Evolutionary conservation across 2,329 filamentous ascomycete species (phyloP).

Genomic region (Xylariaceae sp.): DNA sequence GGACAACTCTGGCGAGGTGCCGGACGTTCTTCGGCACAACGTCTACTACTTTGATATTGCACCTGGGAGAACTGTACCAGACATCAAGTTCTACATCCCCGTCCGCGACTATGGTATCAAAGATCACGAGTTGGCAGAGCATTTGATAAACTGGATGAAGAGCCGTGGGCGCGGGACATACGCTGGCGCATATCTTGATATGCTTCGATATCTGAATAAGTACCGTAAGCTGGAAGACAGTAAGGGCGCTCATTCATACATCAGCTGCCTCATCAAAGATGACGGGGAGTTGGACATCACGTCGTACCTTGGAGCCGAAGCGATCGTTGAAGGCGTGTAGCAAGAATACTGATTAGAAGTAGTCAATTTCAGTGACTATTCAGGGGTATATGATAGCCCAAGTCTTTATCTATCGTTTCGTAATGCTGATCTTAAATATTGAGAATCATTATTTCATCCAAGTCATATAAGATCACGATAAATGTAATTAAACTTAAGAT

Average conservation of each 20-base stretch:
- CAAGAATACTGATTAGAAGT: background rate
- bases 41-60: conserved; percentile 3
- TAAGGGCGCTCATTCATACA: background rate
- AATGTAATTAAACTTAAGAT: no score
- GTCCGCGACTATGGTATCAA: background rate
- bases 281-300: conserved; percentile 14
- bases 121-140: background rate
- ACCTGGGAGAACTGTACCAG: background rate
- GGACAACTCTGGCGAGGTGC: background rate
- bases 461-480: no score
- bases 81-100: background rate
- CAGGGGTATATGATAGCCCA: background rate
- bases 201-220: background rate
- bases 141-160: background rate
- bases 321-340: background rate
- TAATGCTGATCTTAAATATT: no score
- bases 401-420: background rate
- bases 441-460: no score
- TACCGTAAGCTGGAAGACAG: background rate
- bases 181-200: background rate
- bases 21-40: background rate
- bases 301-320: conserved; percentile 1
- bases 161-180: background rate
- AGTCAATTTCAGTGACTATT: background rate
- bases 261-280: background rate